Base-by-base conservation (phyloP, 768 basidiomycete genomes). In the Phaeotremella skinneri region DNA sequence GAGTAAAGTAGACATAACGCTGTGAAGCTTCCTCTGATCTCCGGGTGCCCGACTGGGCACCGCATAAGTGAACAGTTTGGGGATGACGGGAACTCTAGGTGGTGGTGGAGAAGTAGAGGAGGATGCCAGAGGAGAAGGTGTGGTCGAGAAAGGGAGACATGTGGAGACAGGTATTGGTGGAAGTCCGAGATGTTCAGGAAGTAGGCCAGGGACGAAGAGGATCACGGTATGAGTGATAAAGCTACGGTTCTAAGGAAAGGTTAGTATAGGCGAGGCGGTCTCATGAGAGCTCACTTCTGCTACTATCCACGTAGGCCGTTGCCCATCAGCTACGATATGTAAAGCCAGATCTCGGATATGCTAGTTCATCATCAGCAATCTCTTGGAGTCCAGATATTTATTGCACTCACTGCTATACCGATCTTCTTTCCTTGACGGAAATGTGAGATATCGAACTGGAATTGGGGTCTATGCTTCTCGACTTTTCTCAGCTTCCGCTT, bases 11-110 rank as follows among this genome's bases (percentile, higher is more conserved):
- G 87, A 85, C 23, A 94, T 81, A 39, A 91, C 87, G 26, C 88
- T 89, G 69, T 91, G 88, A 85, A 98, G 87, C 42, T 85, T 81
- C 32, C 82, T 86, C 53, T 82, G 81, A 65, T 97, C 94, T 0
- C 94, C 96, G 0, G 92, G 93, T 0, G 93, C 92, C 20, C 87
- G 85, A 0, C 92, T 93, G 0, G 93, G 94, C 63, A 89, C 90
- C 14, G 90, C 91, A 79, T 96, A 90, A 57, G 88, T 89, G 79
- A 97, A 99, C 47, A 81, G 68, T 49, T 74, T 3, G 83, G 89
- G 31, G 80, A 87, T 39, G 83, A 83, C 59, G 85, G 87, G 79
- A 83, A 97, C 2, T 32, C 59, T 49, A 23, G 49, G 43, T 2
- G 50, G 37, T 84, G 85, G 23, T 27, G 49, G 55, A 86, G 49